Percentiles rank a stretch among this genome's conserved stretches.
These are phyloP conservation scores for Trichoderma atroviride DNA, from an alignment of 2,329 filamentous ascomycete genomes.

Conservation along the genomic window DNA sequence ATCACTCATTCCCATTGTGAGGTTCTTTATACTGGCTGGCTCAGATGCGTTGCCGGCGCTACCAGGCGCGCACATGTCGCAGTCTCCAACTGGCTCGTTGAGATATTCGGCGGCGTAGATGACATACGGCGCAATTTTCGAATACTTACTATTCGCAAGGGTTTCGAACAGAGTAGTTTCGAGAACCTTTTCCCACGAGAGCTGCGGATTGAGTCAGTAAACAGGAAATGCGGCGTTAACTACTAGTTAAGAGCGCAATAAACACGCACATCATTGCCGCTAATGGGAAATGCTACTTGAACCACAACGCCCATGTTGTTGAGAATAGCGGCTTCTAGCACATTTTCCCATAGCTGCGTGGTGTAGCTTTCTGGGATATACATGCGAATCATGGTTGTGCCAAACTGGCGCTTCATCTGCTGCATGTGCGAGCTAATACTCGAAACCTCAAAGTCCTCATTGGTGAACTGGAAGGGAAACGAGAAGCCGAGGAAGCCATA, in stretches of 20 bases:
- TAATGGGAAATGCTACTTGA: conserved; percentile 28
- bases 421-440: conserved; percentile 17
- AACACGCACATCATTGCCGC: conserved; percentile 26
- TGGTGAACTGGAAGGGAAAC: conserved; percentile 28
- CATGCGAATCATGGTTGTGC: conserved; percentile 30
- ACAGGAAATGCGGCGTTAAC: background rate
- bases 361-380: conserved; percentile 29
- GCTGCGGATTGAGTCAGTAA: conserved; percentile 16
- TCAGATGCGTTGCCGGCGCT: conserved; percentile 26
- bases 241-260: background rate
- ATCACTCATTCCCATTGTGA: conserved; percentile 11
- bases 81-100: conserved; percentile 30
- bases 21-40: background rate
- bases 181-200: conserved; percentile 6
- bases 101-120: conserved; percentile 30
- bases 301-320: conserved; percentile 31
- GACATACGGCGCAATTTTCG: conserved; percentile 28
- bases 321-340: conserved; percentile 27
- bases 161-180: conserved; percentile 14
- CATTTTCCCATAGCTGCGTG: conserved; percentile 27
- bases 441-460: conserved; percentile 26
- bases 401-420: conserved; percentile 31
- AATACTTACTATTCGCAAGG: conserved; percentile 9
- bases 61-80: conserved; percentile 20
- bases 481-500: conserved; percentile 31